Conservation (phyloP, 306 rosid genomes). For the Casuarina glauca region DNA sequence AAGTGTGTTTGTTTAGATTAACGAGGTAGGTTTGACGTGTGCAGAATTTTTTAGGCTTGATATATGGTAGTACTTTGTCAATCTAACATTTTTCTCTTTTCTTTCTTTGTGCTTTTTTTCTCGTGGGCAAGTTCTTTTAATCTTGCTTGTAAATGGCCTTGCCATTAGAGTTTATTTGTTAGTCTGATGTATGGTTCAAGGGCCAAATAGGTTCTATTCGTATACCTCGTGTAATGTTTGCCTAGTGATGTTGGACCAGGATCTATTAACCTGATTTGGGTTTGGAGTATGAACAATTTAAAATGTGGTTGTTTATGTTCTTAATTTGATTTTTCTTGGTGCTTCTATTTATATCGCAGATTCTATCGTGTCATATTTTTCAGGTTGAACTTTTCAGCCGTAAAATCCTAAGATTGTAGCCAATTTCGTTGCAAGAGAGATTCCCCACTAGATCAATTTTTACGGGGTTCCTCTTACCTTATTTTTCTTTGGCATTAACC, state of each 20-base stretch:
- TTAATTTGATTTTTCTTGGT: not conserved
- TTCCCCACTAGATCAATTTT: no score
- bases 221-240: not conserved
- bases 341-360: not conserved
- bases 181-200: not conserved
- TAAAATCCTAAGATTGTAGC: no score
- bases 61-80: not conserved
- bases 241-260: not conserved
- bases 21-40: not conserved
- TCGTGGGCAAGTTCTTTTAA: slow-evolving; percentile 12
- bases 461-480: no score
- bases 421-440: no score
- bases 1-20: not conserved
- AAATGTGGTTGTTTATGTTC: no score
- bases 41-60: slow-evolving; percentile 7
- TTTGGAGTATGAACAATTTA: not conserved
- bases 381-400: no score
- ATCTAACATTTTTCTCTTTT: not conserved
- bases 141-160: not conserved
- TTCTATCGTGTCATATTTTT: no score
- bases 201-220: not conserved
- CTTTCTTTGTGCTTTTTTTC: not conserved
- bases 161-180: not conserved
- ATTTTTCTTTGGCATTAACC: no score
- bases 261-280: not conserved